Base-by-base conservation (phyloP, 2,329 filamentous ascomycete genomes). In the Fusarium drepaniforme region DNA sequence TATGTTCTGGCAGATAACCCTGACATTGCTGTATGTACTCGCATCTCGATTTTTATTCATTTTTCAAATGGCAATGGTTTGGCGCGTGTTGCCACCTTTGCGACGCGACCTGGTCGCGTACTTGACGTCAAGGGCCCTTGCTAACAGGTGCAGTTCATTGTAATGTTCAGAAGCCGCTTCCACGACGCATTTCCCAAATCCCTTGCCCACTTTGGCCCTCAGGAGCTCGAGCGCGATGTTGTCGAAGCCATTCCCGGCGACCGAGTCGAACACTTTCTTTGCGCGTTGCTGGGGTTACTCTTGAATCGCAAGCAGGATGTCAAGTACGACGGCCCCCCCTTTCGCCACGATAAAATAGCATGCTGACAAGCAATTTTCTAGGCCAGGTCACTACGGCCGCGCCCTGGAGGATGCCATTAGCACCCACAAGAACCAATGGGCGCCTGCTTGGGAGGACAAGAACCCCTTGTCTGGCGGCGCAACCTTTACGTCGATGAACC, bases 251-350 rank as follows among this genome's bases (percentile, higher is more conserved):
- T 92, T 25, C 96, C 96, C 3, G 94, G 95, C 78, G 93, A 97
- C 80, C 93, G 96, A 80, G 92, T 94, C 57, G 96, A 98, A 86
- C 90, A 92, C 77, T 91, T 99, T 68, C 88, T 99, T 30, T 99
- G 97, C 87, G 95, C 95, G 73, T 85, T 99, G 75, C 87, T 99
- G 53, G 93, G 94, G 37, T 88, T 99, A 78, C 90, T 98, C 66
- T 88, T 99, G 80, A 99, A 99, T 84, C 93, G 97, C 83, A 98
- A 99, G 88, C 98, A 99, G 83, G 96, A 98, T 85, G 94, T 98
- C 82, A 98, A 99, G 97, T 98, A 90, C 84, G 95, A 4, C 23
- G n/a, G 74, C 73, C n/a, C 49, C 30, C 64, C 37, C 33, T 38
- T 38, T 23, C 35, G 12, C 30, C 15, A 33, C n/a, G 35, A 69